Conservation (phyloP, 2,329 filamentous ascomycete genomes). For the Colletotrichum lentis region DNA sequence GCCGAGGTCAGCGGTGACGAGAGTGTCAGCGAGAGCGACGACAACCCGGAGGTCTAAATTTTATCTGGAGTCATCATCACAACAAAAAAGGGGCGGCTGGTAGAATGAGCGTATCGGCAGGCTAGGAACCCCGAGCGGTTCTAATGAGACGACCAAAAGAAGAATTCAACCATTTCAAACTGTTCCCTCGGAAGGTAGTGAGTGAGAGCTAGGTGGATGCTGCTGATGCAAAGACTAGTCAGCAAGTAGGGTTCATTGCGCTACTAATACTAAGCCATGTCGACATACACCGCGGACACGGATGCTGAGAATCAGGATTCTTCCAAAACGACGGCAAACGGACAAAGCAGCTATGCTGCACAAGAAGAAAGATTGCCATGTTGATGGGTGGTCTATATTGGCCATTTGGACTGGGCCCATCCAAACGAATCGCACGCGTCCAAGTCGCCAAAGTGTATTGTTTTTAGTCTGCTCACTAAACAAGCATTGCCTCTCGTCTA, state of each 20-base stretch:
- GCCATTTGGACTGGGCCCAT: not conserved
- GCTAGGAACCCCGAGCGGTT: constrained; percentile 33
- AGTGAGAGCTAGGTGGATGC: not conserved
- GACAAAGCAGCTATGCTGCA: not conserved
- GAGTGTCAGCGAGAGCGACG: constrained; percentile 93
- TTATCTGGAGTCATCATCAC: constrained; percentile 47
- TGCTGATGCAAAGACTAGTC: not conserved
- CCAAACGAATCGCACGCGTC: too few species aligned
- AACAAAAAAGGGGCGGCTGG: constrained; percentile 36
- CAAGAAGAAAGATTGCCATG: not conserved
- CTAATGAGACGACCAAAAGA: constrained; percentile 37
- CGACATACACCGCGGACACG: not conserved
- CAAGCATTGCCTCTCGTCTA: not conserved
- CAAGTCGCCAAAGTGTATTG: not conserved
- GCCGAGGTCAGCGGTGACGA: constrained; percentile 98
- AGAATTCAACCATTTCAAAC: constrained; percentile 25
- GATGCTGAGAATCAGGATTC: not conserved
- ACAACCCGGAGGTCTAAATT: constrained; percentile 60
- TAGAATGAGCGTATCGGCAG: constrained; percentile 38
- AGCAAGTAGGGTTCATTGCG: not conserved
- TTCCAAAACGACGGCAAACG: not conserved
- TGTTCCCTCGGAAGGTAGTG: not conserved
- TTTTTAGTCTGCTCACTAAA: not conserved
- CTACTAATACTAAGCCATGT: not conserved
- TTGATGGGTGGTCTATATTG: not conserved